Evolutionary conservation across 78 protist genomes (phyloP).

Genomic region (Capsaspora owczarzaki): DNA sequence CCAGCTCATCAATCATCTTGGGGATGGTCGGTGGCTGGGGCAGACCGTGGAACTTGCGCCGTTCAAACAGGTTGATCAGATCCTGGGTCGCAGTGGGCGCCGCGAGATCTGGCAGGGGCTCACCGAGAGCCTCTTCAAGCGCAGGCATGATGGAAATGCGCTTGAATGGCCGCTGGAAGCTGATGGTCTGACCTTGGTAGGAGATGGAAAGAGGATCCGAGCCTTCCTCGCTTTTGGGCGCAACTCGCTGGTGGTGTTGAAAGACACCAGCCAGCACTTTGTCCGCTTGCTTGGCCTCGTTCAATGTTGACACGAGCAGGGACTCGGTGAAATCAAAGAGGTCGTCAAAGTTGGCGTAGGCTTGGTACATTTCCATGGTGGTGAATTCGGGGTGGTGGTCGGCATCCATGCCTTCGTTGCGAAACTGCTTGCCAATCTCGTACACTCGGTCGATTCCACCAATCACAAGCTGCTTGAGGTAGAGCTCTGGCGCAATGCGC

Average conservation of each 20-base stretch:
- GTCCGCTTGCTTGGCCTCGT: neutral
- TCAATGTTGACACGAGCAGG: neutral
- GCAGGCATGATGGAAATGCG: constrained; percentile 78
- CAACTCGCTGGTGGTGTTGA: too few relatives aligned
- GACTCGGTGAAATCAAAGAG: constrained; percentile 84
- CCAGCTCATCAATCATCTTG: neutral
- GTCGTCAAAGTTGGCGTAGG: constrained; percentile 95
- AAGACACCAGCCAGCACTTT: too few relatives aligned
- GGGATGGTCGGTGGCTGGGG: neutral
- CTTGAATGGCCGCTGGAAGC: constrained; percentile 96
- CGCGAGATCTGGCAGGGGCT: too few relatives aligned
- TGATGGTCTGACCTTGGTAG: constrained; percentile 55
- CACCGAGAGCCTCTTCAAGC: constrained; percentile 42
- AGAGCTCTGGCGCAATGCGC: constrained; percentile 99
- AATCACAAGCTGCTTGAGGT: constrained; percentile 91
- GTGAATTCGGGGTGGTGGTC: constrained; percentile 99
- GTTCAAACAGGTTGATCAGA: too few relatives aligned
- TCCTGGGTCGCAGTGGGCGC: too few relatives aligned
- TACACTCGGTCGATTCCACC: constrained; percentile 98
- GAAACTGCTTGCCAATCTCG: constrained; percentile 96
- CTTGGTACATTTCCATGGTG: constrained; percentile 95
- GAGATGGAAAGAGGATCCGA: too few relatives aligned
- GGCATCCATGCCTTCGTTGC: constrained; percentile 96
- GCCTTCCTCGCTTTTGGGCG: too few relatives aligned
- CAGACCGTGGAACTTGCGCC: too few relatives aligned